Conservation (phyloP, 2,329 filamentous ascomycete genomes). For the Monilinia laxa region DNA sequence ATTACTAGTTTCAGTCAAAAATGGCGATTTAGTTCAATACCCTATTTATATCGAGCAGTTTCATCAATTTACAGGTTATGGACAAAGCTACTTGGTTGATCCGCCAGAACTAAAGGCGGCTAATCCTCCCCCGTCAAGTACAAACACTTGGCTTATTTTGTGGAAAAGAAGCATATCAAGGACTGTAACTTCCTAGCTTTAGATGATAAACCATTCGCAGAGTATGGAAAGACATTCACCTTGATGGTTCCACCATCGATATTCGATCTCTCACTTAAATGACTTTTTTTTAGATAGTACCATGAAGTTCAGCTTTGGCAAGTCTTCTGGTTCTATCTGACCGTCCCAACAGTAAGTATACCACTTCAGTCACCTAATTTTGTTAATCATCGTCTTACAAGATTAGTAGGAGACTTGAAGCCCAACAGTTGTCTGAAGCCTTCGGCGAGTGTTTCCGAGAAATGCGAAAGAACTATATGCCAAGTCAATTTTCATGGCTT, state of each 20-base stretch:
- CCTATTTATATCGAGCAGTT: too few relatives aligned
- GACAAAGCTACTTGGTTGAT: background rate
- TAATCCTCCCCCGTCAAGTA: constrained; percentile 13
- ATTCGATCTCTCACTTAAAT: too few relatives aligned
- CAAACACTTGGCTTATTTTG: constrained; percentile 11
- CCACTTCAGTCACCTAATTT: background rate
- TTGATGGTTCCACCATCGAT: too few relatives aligned
- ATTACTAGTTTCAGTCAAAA: too few relatives aligned
- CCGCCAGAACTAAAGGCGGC: constrained; percentile 1
- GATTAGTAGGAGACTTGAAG: constrained; percentile 6
- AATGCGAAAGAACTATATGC: constrained; percentile 24
- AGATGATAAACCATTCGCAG: constrained; percentile 18
- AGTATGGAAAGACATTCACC: constrained; percentile 24
- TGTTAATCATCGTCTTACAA: background rate
- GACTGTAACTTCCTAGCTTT: constrained; percentile 12
- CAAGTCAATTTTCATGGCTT: constrained; percentile 20
- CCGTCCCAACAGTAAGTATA: constrained; percentile 7
- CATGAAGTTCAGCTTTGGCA: constrained; percentile 25
- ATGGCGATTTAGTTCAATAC: too few relatives aligned
- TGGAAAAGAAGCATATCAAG: background rate
- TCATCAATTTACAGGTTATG: background rate
- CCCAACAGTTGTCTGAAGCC: constrained; percentile 12
- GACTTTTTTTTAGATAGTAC: too few relatives aligned
- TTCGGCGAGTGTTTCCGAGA: constrained; percentile 25
- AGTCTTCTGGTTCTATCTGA: constrained; percentile 38